Conservation (phyloP, 352 stramenopile species). For the Phytopythium cucurbitacearum region DNA sequence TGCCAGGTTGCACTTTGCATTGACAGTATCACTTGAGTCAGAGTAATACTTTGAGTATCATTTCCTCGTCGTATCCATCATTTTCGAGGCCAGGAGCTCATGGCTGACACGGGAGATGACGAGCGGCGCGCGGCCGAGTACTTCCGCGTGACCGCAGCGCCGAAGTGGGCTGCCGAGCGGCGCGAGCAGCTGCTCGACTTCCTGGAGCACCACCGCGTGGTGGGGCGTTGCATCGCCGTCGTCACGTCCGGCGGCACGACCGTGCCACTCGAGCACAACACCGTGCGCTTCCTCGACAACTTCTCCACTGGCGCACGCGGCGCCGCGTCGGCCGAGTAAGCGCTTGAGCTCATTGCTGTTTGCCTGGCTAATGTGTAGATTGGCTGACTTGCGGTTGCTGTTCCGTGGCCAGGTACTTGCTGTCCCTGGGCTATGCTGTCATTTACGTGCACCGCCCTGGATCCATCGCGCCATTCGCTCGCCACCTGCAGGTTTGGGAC, state of each 20-base stretch:
- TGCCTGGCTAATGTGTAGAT: background rate
- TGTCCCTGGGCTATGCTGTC: constrained; percentile 93
- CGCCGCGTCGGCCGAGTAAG: constrained; percentile 70
- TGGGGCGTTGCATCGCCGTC: constrained; percentile 86
- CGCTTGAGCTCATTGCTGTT: constrained; percentile 4
- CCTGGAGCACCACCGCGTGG: constrained; percentile 52
- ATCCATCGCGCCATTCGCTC: constrained; percentile 81
- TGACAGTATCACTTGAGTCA: no score
- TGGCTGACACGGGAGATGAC: constrained; percentile 15
- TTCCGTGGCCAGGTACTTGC: constrained; percentile 66
- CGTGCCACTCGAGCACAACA: constrained; percentile 93
- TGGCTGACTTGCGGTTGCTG: constrained; percentile 12
- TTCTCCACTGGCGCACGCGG: constrained; percentile 94
- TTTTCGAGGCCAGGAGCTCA: no score
- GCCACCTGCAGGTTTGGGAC: constrained; percentile 44
- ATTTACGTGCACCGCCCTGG: constrained; percentile 94
- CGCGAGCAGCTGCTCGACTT: constrained; percentile 51
- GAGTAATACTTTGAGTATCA: no score
- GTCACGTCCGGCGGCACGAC: constrained; percentile 96
- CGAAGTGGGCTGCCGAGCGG: constrained; percentile 25
- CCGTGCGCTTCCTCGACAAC: constrained; percentile 97
- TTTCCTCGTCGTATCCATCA: no score
- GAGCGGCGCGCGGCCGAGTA: constrained; percentile 39
- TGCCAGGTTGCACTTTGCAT: no score
- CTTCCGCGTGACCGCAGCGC: constrained; percentile 44